Percentiles rank a stretch among this genome's conserved stretches.
phyloP scores from a whole-genome alignment of 2,329 filamentous ascomycete species.

The Cladosporium sp. region DNA sequence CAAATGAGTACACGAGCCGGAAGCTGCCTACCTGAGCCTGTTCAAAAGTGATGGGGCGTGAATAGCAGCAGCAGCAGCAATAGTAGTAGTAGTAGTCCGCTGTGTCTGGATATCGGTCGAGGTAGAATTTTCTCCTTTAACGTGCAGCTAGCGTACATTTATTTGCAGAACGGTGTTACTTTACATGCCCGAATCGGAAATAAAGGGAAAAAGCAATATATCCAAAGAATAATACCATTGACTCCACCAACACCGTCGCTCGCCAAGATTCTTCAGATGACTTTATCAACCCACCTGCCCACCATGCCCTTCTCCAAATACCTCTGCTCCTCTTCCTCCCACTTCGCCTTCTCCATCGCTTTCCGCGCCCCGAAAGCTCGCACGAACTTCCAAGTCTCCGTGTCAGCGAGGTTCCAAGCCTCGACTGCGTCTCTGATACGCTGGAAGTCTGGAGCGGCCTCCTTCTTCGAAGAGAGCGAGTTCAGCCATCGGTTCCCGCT shows the following conservation, averaged over 20 bases:
- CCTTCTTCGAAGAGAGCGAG: not conserved
- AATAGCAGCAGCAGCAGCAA: no score
- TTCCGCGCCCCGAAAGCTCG: slow-evolving; percentile 66
- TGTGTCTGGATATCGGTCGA: no score
- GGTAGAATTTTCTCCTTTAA: no score
- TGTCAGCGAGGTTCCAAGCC: slow-evolving; percentile 64
- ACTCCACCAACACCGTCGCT: no score
- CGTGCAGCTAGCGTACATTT: no score
- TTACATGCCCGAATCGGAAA: no score
- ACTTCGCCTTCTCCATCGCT: slow-evolving; percentile 63
- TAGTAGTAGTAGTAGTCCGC: no score
- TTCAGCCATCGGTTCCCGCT: not conserved
- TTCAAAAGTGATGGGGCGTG: no score
- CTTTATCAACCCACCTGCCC: slow-evolving; percentile 38
- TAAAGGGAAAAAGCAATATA: not conserved
- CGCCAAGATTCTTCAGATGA: not conserved
- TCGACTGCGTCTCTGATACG: slow-evolving; percentile 46
- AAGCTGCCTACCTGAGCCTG: no score
- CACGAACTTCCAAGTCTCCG: slow-evolving; percentile 75
- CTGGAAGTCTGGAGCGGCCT: slow-evolving; percentile 23
- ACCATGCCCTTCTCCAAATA: slow-evolving; percentile 58
- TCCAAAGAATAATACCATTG: no score
- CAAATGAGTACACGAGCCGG: no score
- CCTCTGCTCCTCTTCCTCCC: slow-evolving; percentile 68
- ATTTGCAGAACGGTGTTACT: no score